Conservation (phyloP, 2,329 filamentous ascomycete species). For the Fusarium sp. region DNA sequence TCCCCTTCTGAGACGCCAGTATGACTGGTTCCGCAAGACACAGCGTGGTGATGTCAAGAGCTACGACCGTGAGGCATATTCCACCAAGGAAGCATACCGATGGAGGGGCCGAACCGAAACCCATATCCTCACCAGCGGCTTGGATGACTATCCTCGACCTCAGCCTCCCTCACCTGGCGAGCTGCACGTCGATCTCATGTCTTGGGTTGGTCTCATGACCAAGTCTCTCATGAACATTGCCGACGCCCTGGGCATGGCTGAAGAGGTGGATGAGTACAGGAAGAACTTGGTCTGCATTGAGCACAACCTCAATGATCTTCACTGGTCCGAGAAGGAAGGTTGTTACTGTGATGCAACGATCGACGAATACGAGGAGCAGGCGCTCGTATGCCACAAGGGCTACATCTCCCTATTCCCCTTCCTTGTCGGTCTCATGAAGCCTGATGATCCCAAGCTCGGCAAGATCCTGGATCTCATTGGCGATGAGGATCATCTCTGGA, state of each 20-base stretch:
- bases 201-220: conserved; percentile 98
- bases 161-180: conserved; percentile 96
- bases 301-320: conserved; percentile 90
- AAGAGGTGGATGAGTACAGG: conserved; percentile 82
- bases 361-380: conserved; percentile 93
- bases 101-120: conserved; percentile 92
- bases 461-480: conserved; percentile 83
- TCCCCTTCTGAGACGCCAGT: conserved; percentile 89
- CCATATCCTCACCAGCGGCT: conserved; percentile 91
- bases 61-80: conserved; percentile 92
- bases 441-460: conserved; percentile 81
- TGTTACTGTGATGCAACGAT: conserved; percentile 96
- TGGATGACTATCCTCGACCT: conserved; percentile 95
- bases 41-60: conserved; percentile 91
- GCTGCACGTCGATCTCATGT: conserved; percentile 93
- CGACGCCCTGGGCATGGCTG: conserved; percentile 78
- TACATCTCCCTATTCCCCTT: conserved; percentile 97
- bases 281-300: conserved; percentile 83
- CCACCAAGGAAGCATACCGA: conserved; percentile 91
- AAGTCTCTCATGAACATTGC: conserved; percentile 87
- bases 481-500: conserved; percentile 91
- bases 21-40: conserved; percentile 94
- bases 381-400: conserved; percentile 94
- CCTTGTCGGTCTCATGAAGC: conserved; percentile 82
- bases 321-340: conserved; percentile 87